These are phyloP conservation scores for Chlorella sp. DNA, from an alignment of 139 green algal species.

Conservation along the genomic window DNA sequence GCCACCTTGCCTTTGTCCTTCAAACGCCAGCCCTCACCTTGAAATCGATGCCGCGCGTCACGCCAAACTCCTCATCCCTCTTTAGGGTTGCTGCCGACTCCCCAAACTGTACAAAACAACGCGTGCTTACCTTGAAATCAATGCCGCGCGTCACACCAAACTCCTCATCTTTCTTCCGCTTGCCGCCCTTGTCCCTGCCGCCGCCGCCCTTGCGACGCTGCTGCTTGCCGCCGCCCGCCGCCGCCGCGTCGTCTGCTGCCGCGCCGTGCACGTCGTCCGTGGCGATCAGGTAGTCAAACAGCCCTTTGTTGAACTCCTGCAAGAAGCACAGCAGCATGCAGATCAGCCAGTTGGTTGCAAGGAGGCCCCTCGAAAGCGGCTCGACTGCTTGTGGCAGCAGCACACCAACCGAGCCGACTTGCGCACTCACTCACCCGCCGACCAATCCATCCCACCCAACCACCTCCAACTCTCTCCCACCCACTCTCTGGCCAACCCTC, in stretches of 20 bases:
- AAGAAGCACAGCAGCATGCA: too few relatives aligned
- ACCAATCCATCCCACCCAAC: not conserved
- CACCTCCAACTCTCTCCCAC: not conserved
- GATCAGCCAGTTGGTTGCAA: too few relatives aligned
- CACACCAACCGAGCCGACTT: too few relatives aligned
- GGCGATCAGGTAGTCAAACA: conserved; percentile 96
- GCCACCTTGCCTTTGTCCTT: too few relatives aligned
- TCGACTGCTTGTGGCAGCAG: too few relatives aligned
- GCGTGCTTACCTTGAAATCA: conserved; percentile 93
- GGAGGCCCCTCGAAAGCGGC: too few relatives aligned
- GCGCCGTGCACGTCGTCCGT: conserved; percentile 75
- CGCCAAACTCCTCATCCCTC: conserved; percentile 94
- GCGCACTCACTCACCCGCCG: too few relatives aligned
- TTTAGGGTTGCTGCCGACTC: too few relatives aligned
- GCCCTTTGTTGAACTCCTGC: conserved; percentile 88
- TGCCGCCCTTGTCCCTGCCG: not conserved
- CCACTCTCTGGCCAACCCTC: not conserved
- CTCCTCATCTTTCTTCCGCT: conserved; percentile 78
- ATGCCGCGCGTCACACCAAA: conserved; percentile 97
- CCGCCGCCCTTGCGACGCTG: not conserved
- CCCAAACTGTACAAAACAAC: too few relatives aligned
- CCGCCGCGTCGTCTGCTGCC: not conserved
- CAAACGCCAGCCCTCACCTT: too few relatives aligned
- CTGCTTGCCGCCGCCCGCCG: conserved; percentile 5
- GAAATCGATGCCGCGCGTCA: conserved; percentile 97